Percentiles rank a stretch among this genome's conserved stretches.
These are phyloP conservation scores for Daldinia sp. DNA, from an alignment of 2,329 filamentous ascomycete species.

Conservation along the genomic window DNA sequence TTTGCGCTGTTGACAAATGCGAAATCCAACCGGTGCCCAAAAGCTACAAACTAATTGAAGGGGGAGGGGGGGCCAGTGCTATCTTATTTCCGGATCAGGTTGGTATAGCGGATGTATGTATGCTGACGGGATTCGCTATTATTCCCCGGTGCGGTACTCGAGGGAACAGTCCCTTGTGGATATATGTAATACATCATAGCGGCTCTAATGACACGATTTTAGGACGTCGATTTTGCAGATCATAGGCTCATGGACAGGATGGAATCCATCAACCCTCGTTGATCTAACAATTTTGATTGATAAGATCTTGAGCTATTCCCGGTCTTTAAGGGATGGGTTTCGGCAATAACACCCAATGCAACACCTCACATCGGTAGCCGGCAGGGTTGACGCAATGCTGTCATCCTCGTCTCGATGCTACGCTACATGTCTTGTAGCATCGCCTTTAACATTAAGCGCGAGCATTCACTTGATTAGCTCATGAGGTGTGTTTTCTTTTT, in stretches of 20 bases:
- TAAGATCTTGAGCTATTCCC: constrained; percentile 11
- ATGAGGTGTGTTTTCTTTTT: background rate
- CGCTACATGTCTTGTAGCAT: constrained; percentile 20
- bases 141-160: background rate
- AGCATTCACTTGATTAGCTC: constrained; percentile 8
- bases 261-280: background rate
- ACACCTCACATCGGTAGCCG: constrained; percentile 11
- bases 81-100: background rate
- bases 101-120: background rate
- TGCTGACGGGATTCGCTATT: background rate
- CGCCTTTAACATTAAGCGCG: constrained; percentile 34
- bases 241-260: constrained; percentile 4
- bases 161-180: background rate
- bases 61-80: background rate
- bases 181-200: constrained; percentile 9
- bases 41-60: background rate
- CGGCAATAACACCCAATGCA: constrained; percentile 20
- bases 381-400: constrained; percentile 24
- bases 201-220: constrained; percentile 15
- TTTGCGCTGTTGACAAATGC: constrained; percentile 4
- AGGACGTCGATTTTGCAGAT: constrained; percentile 20
- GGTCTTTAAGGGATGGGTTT: constrained; percentile 8
- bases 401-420: constrained; percentile 28
- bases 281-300: constrained; percentile 11
- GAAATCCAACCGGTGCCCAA: background rate